Base-by-base conservation (phyloP, 106 monocot species). In the Allium fistulosum region DNA sequence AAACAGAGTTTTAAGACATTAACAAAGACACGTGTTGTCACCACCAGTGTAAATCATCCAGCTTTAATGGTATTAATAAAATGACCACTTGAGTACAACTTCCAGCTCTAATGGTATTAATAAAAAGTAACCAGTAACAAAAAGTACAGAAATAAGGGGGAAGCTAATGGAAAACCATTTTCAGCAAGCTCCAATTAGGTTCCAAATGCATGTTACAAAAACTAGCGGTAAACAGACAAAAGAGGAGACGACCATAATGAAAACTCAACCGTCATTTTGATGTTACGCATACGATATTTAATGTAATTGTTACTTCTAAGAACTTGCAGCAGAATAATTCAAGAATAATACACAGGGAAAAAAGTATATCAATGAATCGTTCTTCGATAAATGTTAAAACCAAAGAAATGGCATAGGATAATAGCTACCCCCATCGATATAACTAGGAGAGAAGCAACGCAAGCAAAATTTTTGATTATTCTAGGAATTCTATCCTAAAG, bases 391-490 rank as follows among this genome's bases (percentile, higher is more conserved):
- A 97, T 57, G 68, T 86, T 89, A 82, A 97, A 92, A 59, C 97
- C 97, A 71, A 97, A 81, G 18, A 82, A 74, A 68, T 97, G 92
- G 70, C 88, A 83, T 49, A 92, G 26, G 37, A 97, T 48, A 82
- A 97, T 88, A 60, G 72, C 92, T 26, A 92, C 26, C 49, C 92
- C 97, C 92, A 97, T 86, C 10, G 63, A 78, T 75, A 92, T 89
- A 48, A 92, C 92, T 50, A 92, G 13, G 58, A 92, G 69, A n/a
- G 96, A 97, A 69, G 96, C 86, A 65, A 81, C 92, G 92, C 86
- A 97, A 18, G 96, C 92, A 58, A 97, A 73, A n/a, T n/a, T n/a
- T n/a, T 68, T 97, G 92, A 7, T 92, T 53, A 97, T 80, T 77
- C 86, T 92, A 62, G 96, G 96, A 69, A 97, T 56, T 65, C 86